Percentiles rank a stretch among this genome's conserved stretches.
Evolutionary conservation across 306 rosid species (phyloP).

Genomic region (Erythrophleum fordii): DNA sequence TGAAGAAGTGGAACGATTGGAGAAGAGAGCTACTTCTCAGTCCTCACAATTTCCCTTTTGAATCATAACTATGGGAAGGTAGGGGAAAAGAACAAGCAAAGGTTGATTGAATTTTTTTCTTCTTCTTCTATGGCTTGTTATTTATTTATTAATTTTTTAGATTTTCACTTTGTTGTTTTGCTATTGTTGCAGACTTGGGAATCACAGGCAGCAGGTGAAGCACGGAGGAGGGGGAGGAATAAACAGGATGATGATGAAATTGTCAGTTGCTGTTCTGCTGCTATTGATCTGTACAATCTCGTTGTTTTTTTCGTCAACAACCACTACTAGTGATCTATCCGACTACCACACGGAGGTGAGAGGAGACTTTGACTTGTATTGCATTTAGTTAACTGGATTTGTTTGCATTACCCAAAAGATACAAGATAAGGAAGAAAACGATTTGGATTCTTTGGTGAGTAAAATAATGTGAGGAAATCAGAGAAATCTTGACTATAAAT

Average conservation of each 20-base stretch:
- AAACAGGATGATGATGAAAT: background rate
- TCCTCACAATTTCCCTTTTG: background rate
- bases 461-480: no score
- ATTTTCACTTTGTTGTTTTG: background rate
- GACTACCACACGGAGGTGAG: background rate
- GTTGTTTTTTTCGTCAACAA: background rate
- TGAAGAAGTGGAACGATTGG: background rate
- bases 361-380: background rate
- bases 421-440: no score
- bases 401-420: background rate
- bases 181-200: background rate
- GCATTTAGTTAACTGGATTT: background rate
- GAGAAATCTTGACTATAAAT: no score
- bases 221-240: constrained; percentile 16
- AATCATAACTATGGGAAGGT: constrained; percentile 8
- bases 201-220: constrained; percentile 1
- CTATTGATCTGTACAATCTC: background rate
- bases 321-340: background rate
- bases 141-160: background rate
- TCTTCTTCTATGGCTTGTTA: background rate
- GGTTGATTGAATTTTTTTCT: no score
- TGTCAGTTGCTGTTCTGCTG: background rate
- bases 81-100: background rate
- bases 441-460: no score
- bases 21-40: background rate